Evolutionary conservation across 108 stramenopile species (phyloP), one percentile per base, ranked within the genome.

Genomic region (Heterococcus sp.): DNA sequence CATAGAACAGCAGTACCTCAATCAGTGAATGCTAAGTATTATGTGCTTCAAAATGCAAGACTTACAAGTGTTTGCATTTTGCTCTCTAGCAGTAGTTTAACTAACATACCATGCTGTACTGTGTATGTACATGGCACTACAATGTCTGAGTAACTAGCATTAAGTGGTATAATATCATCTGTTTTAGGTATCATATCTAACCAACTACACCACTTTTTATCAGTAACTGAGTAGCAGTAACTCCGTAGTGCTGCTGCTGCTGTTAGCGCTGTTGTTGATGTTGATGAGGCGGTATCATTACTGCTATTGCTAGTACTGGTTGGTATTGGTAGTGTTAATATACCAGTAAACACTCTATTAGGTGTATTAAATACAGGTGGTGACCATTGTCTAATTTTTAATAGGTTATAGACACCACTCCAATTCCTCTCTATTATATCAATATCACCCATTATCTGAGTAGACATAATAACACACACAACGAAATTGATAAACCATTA

Each of bases 61-160:
- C 46, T 14, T 21, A 58, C 46, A 8, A 58, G 46, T 40, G 77
- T 72, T 28, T 37, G 85, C 69, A 83, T 75, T 2, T 73, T 70
- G 8, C 66, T 38, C 5, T 75, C 81, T n/a, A 90, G 36, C 35
- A 91, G 81, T 65, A 87, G 38, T 1, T 82, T 39, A 36, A 90
- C 27, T 32, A 90, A 73, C 69, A 75, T 86, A 58, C 72, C 72
- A 69, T 85, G 87, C 83, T 91, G 91, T 4, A 85, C 77, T 11
- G 89, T 91, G 82, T 85, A 88, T 38, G 75, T 77, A 32, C 87
- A 89, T 21, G 90, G 89, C 32, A 90, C 89, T 37, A 90, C 88
- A 2, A 72, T 46, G 29, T 72, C 8, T 4, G 8, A 11, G 66
- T 32, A 67, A 8, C 14, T 58, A 21, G 46, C 21, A 21, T 8